These are phyloP conservation scores for Didymella lethalis DNA, from an alignment of 2,329 filamentous ascomycete species.

Conservation along the genomic window DNA sequence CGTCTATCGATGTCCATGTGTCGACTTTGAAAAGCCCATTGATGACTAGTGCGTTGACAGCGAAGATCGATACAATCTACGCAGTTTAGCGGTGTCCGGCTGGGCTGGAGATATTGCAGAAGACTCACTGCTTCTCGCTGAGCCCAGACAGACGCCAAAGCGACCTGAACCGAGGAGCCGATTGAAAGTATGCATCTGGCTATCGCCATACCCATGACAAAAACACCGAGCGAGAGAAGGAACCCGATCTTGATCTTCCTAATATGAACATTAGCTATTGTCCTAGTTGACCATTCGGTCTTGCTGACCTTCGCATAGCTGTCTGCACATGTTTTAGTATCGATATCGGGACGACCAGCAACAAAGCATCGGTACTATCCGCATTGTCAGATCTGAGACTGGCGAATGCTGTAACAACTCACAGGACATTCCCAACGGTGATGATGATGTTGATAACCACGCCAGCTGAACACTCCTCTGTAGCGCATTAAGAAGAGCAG, in stretches of 20 bases:
- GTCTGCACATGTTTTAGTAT: conserved; percentile 3
- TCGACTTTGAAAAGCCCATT: neutral
- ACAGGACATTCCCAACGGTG: conserved; percentile 1
- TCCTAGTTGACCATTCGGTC: no score
- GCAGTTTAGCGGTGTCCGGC: neutral
- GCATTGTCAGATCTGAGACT: neutral
- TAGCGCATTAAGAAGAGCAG: neutral
- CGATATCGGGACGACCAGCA: neutral
- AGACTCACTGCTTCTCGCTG: conserved; percentile 2
- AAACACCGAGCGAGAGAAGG: conserved; percentile 9
- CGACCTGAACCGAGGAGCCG: conserved; percentile 2
- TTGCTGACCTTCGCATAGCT: neutral
- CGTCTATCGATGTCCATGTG: neutral
- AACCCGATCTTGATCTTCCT: conserved; percentile 6
- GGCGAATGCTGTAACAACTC: neutral
- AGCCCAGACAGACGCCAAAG: conserved; percentile 12
- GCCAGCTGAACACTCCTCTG: conserved; percentile 1
- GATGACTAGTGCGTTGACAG: conserved; percentile 4
- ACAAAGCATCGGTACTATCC: conserved; percentile 1
- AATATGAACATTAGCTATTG: neutral
- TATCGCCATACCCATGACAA: conserved; percentile 15
- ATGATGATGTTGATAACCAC: conserved; percentile 1
- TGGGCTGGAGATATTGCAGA: neutral
- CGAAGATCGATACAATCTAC: conserved; percentile 7
- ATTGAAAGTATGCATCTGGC: conserved; percentile 1